phyloP scores from a whole-genome alignment of 1,139 yeast species.

The Yamadazyma dendronema region DNA sequence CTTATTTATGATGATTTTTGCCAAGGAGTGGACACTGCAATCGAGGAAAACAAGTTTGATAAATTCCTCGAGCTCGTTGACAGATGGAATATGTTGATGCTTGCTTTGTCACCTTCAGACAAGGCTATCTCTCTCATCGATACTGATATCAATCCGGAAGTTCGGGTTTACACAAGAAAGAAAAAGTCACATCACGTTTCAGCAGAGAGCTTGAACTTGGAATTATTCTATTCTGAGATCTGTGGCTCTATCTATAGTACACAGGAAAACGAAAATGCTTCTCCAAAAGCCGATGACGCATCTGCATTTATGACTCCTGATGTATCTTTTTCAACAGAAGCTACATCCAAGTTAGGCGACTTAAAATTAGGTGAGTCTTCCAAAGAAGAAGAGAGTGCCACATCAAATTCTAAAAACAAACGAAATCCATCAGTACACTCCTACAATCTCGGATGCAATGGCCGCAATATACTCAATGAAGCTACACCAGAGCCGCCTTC shows the following conservation, averaged over 20 bases:
- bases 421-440: no score
- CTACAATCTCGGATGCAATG: no score
- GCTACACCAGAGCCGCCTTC: no score
- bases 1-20: constrained; percentile 37
- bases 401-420: no score
- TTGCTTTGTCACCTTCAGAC: constrained; percentile 30
- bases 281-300: no score
- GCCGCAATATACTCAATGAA: no score
- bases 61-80: constrained; percentile 38
- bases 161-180: constrained; percentile 20
- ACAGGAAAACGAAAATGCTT: neutral
- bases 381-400: no score
- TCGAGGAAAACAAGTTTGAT: constrained; percentile 33
- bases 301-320: no score
- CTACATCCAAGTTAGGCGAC: no score
- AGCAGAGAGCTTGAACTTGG: constrained; percentile 22
- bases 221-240: constrained; percentile 26
- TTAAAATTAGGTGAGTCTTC: no score
- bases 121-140: constrained; percentile 7
- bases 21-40: constrained; percentile 27
- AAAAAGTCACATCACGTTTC: neutral
- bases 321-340: no score
- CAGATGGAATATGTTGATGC: constrained; percentile 43
- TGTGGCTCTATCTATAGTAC: no score
- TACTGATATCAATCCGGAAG: constrained; percentile 34